A percentile compares a stretch with the other conserved stretches of the same genome.
Evolutionary conservation across 805 yeast genomes (phyloP).

Genomic region (Metschnikowia orientalis): DNA sequence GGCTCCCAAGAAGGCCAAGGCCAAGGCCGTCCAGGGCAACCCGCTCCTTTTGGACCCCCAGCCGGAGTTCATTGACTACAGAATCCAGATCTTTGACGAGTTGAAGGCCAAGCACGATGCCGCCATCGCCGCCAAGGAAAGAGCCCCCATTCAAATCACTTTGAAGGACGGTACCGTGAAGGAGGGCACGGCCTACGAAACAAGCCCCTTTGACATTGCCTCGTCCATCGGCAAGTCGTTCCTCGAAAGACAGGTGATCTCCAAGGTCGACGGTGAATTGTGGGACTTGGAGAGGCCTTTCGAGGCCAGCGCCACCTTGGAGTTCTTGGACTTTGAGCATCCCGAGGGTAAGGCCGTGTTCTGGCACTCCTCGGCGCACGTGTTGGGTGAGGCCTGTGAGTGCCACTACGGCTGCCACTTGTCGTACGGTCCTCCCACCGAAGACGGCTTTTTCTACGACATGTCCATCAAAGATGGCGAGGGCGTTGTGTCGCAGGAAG

Average conservation of each 20-base stretch:
- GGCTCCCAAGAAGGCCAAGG: constrained; percentile 33
- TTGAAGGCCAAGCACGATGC: constrained; percentile 76
- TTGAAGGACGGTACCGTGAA: constrained; percentile 81
- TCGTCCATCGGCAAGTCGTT: constrained; percentile 79
- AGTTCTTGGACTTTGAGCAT: constrained; percentile 84
- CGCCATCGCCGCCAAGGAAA: constrained; percentile 56
- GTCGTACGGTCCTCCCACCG: constrained; percentile 88
- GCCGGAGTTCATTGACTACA: constrained; percentile 78
- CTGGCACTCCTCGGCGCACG: constrained; percentile 99
- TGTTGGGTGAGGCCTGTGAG: constrained; percentile 96
- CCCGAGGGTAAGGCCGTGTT: constrained; percentile 95
- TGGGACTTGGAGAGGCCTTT: constrained; percentile 97
- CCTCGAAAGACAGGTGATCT: constrained; percentile 81
- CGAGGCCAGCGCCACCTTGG: constrained; percentile 64
- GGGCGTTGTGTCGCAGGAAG: constrained; percentile 69
- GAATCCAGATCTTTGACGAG: constrained; percentile 74
- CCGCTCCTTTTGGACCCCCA: constrained; percentile 59
- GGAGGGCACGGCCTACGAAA: constrained; percentile 82
- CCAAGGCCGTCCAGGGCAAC: constrained; percentile 40
- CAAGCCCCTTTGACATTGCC: constrained; percentile 86
- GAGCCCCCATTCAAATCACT: constrained; percentile 65
- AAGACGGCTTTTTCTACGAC: constrained; percentile 96
- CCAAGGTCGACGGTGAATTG: constrained; percentile 79
- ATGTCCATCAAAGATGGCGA: constrained; percentile 76
- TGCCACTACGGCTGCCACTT: constrained; percentile 93